Base-by-base conservation (phyloP, 192 early-diverging fungal species). In the Mortierella alpina region DNA sequence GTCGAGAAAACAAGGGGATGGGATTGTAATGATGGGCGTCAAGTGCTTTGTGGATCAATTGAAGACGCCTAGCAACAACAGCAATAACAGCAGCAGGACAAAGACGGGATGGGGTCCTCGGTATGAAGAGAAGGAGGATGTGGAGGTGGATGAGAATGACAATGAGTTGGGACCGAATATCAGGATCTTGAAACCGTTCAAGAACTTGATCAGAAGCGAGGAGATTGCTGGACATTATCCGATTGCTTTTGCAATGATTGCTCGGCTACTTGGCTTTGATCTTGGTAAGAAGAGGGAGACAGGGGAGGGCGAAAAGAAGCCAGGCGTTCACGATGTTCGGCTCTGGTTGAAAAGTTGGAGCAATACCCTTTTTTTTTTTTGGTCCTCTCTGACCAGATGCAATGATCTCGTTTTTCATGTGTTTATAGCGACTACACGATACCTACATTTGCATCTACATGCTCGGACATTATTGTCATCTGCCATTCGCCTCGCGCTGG, bases 401-500 rank as follows among this genome's bases (percentile, higher is more conserved):
- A 0, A 47, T 11, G 12, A 2, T 7, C 52, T 63, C 40, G 0
- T 10, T 14, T 12, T 47, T 2, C 0, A 10, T 42, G 4, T 18
- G 20, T n/a, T 20, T 23, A 60, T 59, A 93, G 92, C 89, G 8
- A 90, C 91, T 50, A 89, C 92, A 12, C 83, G 90, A 68, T 90
- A 92, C 67, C 85, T 97, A 46, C 93, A 89, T 67, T 66, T 98
- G 59, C 97, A 95, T 80, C 83, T 95, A 45, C 95, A 95, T 86
- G 89, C 91, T n/a, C 91, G 97, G 12, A 88, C 93, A n/a, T 77
- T 96, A 10, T 87, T 96, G 55, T 96, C 95, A 2, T 91, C 95
- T 0, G 95, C 95, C 7, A 92, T 98, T 23, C 88, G 97, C 12
- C 85, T 98, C 41, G 96, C 96, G 72, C 85, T 97, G 9, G 85